Percentiles rank a stretch among this genome's conserved stretches.
Evolutionary conservation across 139 green algal genomes (phyloP).

Genomic region (Chlamydomonas incerta): DNA sequence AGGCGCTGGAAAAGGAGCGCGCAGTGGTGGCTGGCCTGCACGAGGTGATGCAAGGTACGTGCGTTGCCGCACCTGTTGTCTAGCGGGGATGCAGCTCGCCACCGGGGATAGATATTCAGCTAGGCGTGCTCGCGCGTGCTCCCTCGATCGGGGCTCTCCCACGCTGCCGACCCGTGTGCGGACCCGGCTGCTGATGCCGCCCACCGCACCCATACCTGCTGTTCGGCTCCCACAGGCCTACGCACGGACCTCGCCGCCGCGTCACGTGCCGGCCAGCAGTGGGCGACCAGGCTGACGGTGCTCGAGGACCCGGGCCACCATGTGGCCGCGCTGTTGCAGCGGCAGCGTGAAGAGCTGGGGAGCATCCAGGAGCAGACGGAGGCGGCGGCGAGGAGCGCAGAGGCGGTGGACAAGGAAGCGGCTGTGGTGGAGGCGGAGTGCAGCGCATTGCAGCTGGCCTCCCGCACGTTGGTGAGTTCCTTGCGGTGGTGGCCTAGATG

Average conservation of each 20-base stretch:
- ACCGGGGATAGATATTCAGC: too few species aligned
- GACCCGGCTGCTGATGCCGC: too few species aligned
- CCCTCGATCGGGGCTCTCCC: too few species aligned
- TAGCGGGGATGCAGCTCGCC: too few species aligned
- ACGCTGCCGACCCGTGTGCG: too few species aligned
- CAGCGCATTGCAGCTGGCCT: conserved; percentile 5
- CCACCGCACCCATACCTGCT: too few species aligned
- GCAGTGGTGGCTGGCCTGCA: not conserved
- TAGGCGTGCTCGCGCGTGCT: not conserved
- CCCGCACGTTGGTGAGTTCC: conserved; percentile 5
- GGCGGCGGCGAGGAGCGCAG: not conserved
- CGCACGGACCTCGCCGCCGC: not conserved
- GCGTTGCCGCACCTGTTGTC: too few species aligned
- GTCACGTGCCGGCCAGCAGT: not conserved
- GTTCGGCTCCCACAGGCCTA: too few species aligned
- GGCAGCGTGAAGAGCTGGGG: conserved; percentile 3
- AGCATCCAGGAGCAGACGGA: not conserved
- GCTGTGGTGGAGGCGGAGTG: not conserved
- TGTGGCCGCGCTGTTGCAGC: conserved; percentile 1
- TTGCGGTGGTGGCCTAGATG: too few species aligned
- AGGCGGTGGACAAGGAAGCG: not conserved
- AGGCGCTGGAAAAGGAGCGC: conserved; percentile 8
- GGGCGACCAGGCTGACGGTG: not conserved
- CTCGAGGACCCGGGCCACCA: conserved; percentile 3
- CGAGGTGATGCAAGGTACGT: not conserved